A percentile compares a stretch with the other conserved stretches of the same genome.
phyloP scores from a whole-genome alignment of 495 filamentous ascomycete genomes.

The Ramalina peruviana region DNA sequence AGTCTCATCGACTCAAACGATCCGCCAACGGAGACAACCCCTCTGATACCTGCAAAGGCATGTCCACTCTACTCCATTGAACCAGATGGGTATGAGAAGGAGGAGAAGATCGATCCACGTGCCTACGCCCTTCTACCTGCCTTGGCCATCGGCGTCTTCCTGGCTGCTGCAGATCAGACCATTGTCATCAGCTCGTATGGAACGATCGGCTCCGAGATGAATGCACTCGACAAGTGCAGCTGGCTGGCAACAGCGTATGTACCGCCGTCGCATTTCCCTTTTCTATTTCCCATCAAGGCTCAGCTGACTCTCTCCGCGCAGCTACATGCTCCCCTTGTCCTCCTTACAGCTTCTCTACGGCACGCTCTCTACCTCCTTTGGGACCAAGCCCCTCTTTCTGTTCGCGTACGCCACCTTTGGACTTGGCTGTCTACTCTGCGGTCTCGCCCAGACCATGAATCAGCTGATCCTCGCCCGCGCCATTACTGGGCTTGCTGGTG shows the following conservation, averaged over 20 bases:
- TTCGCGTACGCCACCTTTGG: conserved; percentile 38
- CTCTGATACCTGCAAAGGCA: neutral
- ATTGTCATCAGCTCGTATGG: neutral
- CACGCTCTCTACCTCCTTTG: conserved; percentile 43
- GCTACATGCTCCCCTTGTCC: conserved; percentile 29
- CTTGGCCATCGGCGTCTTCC: conserved; percentile 3
- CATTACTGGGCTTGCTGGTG: conserved; percentile 41
- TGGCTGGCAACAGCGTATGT: conserved; percentile 2
- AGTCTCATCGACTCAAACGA: neutral
- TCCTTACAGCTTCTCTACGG: conserved; percentile 43
- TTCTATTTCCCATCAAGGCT: too few species aligned
- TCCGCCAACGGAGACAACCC: neutral
- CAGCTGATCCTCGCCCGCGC: conserved; percentile 42
- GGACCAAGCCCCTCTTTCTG: conserved; percentile 39
- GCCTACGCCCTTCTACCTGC: conserved; percentile 3
- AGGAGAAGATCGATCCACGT: neutral
- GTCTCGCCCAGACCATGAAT: conserved; percentile 34
- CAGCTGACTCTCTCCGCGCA: neutral
- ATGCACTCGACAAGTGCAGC: neutral
- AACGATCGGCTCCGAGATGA: neutral
- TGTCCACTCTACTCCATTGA: too few species aligned
- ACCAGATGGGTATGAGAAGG: neutral
- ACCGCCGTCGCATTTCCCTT: neutral
- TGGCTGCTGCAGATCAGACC: conserved; percentile 2
- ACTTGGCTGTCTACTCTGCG: conserved; percentile 37